Base-by-base conservation (phyloP, 495 filamentous ascomycete genomes). In the Achaetomiella virescens region DNA sequence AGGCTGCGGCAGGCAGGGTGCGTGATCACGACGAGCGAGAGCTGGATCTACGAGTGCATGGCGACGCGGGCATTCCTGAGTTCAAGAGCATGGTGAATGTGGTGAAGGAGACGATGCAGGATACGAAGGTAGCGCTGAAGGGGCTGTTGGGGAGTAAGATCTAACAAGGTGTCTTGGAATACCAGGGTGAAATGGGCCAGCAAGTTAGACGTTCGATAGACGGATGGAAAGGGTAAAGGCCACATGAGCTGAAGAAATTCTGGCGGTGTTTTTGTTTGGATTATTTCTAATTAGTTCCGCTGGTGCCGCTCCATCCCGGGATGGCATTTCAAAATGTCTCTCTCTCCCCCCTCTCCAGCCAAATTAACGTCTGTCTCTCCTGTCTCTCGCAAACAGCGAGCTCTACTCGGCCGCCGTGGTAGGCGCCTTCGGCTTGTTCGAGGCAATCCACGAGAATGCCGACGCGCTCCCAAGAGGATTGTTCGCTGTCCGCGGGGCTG, bases 401-500 rank as follows among this genome's bases (percentile, higher is more conserved):
- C 24, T 29, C 38, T 65, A 74, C 41, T 75, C 71, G 10, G 65
- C 63, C 41, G 62, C 53, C 4, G 69, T 57, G 6, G 70, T 59
- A 1, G 72, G 62, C 29, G 71, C 63, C 60, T 69, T 75, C 11
- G 70, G 57, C 66, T 75, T 73, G 42, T 48, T 61, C 37, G 67
- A 53, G 27, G 65, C 75, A 71, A 97, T 83, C 91, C 91, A 98
- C n/a, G 87, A 81, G 75, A 98, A 98, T 14, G 93, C 93, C 22
- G 90, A 92, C n/a, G 88, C 93, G 35, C 88, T 85, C 11, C 93
- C 93, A 37, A 97, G 77, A 3, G 93, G 91, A 67, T 97, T 97
- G 21, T 84, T 68, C 35, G 72, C 70, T 9, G 77, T 71, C 61
- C 73, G 68, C 43, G 74, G 71, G 42, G 65, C 49, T 37, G 68